These are phyloP conservation scores for Fusarium domesticum DNA, from an alignment of 2,329 filamentous ascomycete genomes.

Conservation along the genomic window DNA sequence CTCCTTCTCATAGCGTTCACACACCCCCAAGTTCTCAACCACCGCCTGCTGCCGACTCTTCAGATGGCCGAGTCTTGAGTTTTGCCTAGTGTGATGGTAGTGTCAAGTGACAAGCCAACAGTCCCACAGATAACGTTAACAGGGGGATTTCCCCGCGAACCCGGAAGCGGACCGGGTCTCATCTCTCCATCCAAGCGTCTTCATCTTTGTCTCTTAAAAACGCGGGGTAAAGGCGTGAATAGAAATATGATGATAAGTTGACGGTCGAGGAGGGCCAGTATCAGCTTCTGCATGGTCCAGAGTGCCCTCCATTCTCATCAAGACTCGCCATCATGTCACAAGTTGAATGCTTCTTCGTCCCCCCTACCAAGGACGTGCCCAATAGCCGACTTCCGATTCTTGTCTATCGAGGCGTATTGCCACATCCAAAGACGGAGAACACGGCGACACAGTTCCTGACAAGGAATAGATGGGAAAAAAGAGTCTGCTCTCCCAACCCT, in stretches of 20 bases:
- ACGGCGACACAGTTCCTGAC: conserved; percentile 14
- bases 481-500: neutral
- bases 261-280: neutral
- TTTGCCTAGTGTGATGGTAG: no score
- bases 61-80: no score
- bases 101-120: neutral
- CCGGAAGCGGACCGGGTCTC: conserved; percentile 1
- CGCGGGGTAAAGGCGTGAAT: neutral
- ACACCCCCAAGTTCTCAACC: no score
- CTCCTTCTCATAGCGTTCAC: no score
- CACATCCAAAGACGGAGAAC: conserved; percentile 12
- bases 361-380: conserved; percentile 15
- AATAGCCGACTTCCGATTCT: conserved; percentile 23
- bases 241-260: neutral
- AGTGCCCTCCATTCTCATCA: no score
- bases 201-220: no score
- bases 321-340: conserved; percentile 7
- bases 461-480: conserved; percentile 23
- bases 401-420: conserved; percentile 19
- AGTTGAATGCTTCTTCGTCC: conserved; percentile 18
- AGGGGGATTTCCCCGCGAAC: neutral
- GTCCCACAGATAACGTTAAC: neutral
- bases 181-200: no score
- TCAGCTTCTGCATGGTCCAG: no score
- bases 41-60: no score